phyloP scores from a whole-genome alignment of 2,329 filamentous ascomycete species.

The Epicoccum nigrum region DNA sequence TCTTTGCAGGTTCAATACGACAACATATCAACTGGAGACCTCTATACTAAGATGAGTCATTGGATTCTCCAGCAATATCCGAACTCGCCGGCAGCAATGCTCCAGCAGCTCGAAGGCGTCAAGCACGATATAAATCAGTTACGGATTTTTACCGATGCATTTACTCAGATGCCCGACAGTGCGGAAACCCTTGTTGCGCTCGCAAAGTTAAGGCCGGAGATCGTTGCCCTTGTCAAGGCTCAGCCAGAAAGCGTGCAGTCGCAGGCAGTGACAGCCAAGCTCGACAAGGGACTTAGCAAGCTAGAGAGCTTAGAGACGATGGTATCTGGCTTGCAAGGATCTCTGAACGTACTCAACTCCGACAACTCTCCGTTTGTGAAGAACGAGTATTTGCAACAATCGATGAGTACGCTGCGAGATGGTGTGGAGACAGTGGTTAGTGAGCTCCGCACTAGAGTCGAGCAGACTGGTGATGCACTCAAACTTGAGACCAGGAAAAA shows the following conservation, averaged over 20 bases:
- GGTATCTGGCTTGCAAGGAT: too few species aligned
- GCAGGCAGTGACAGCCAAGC: background rate
- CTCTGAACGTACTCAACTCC: too few species aligned
- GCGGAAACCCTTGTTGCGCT: slow-evolving; percentile 1
- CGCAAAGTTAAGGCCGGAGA: slow-evolving; percentile 1
- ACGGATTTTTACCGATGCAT: background rate
- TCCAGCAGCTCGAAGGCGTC: slow-evolving; percentile 8
- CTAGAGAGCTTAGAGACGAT: too few species aligned
- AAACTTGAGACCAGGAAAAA: too few species aligned
- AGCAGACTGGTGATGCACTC: too few species aligned
- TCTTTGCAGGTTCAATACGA: slow-evolving; percentile 30
- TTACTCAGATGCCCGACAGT: slow-evolving; percentile 4
- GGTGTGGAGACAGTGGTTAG: too few species aligned
- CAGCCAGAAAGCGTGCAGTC: background rate
- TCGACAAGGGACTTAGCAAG: background rate
- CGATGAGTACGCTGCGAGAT: too few species aligned
- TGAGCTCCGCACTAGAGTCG: too few species aligned
- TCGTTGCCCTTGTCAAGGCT: slow-evolving; percentile 2
- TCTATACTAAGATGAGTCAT: slow-evolving; percentile 31
- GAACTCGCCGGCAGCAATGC: background rate
- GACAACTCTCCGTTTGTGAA: too few species aligned
- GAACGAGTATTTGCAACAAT: too few species aligned
- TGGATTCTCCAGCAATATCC: slow-evolving; percentile 32
- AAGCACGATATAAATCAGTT: slow-evolving; percentile 12
- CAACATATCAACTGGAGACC: slow-evolving; percentile 33